Base-by-base conservation (phyloP, 306 rosid species). In the Astragalus glycyphyllos region DNA sequence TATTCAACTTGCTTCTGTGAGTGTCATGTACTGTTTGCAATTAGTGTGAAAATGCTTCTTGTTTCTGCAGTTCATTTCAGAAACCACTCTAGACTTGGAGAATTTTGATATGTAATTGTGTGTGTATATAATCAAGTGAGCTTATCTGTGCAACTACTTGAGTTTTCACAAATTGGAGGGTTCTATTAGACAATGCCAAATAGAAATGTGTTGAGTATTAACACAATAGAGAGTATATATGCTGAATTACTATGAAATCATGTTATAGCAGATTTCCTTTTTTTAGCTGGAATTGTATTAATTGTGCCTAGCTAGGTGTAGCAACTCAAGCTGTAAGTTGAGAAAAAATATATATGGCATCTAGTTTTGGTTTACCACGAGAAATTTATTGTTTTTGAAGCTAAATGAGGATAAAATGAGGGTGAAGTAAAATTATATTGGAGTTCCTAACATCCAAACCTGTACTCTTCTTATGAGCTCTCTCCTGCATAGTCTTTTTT, bases 1-100 rank as follows among this genome's bases (percentile, higher is more conserved):
- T 94, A 90, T 80, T 86, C 97, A 54, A 94, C 98, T 17, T 94
- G 98, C 84, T 94, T 94, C 72, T 80, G 96, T 90, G 80, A 84
- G 97, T 87, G 56, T 57, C 10, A 10, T 60, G 10, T 8, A 13
- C 15, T 67, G 26, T 37, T 61, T 73, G 58, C 23, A 41, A 11
- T 42, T 34, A 50, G 58, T 61, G 68, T 61, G 32, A 74, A 68
- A 41, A 68, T 15, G 42, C 10, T 13, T 69, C 20, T 1, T 16
- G 38, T 60, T 16, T 12, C 7, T 2, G 32, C 23, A 4, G 16
- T 78, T 34, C 42, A 35, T 60, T 11, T 32, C 44, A 15, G 23
- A 31, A 31, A 12, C 16, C 0, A 15, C 61, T 26, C 46, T n/a
- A 4, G 26, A 14, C 23, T 26, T 62, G 10, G 2, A 11, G 40